Percentiles rank a stretch among this genome's conserved stretches.
Conservation (phyloP, 257 asterid species). For the Solanum medicagineum region DNA sequence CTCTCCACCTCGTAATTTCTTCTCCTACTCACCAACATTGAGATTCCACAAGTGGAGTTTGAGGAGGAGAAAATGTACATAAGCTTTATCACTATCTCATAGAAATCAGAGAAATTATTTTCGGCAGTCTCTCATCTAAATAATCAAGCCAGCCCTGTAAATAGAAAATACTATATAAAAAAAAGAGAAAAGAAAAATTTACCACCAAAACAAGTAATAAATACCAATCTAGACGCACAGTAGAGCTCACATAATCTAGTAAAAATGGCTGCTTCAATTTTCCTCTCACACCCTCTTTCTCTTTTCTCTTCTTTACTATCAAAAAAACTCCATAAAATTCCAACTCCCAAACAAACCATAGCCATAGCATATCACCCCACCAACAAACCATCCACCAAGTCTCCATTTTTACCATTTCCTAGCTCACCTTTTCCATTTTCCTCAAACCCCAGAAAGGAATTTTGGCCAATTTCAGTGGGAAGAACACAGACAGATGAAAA, state of each 20-base stretch:
- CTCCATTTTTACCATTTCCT: not conserved
- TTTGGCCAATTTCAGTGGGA: constrained; percentile 12
- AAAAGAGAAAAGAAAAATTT: no score
- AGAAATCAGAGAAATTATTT: no score
- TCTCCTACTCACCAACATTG: not conserved
- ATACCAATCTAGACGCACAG: not conserved
- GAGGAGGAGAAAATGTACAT: no score
- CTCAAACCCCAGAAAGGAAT: not conserved
- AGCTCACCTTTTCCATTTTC: not conserved
- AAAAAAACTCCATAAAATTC: not conserved
- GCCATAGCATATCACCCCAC: not conserved
- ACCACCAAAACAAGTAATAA: not conserved
- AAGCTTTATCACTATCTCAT: no score
- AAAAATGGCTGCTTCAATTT: constrained; percentile 14
- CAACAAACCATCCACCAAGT: not conserved
- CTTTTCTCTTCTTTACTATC: not conserved
- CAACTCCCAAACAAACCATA: not conserved
- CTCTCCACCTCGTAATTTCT: not conserved
- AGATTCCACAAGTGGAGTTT: no score
- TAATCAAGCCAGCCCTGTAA: no score
- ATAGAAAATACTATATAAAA: no score
- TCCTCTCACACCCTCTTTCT: not conserved
- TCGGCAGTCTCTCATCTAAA: no score
- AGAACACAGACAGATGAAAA: constrained; percentile 22
- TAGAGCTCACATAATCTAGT: not conserved